A percentile compares a stretch with the other conserved stretches of the same genome.
Evolutionary conservation across 1,139 yeast species (phyloP).

Genomic region (Saccharomyces uvarum): DNA sequence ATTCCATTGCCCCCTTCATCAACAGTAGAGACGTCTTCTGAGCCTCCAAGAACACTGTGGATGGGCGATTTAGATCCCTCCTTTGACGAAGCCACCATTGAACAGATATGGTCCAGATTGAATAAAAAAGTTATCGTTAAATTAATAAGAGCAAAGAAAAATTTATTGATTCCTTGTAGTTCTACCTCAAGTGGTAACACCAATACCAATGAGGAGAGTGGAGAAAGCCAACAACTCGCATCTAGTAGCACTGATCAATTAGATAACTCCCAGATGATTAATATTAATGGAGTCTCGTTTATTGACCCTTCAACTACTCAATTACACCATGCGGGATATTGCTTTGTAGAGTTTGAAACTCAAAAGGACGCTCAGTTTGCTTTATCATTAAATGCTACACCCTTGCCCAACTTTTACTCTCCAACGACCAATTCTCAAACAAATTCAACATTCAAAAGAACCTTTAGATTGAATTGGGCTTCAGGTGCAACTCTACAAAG

Average conservation of each 20-base stretch:
- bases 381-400: slow-evolving; percentile 56
- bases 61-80: slow-evolving; percentile 91
- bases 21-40: slow-evolving; percentile 15
- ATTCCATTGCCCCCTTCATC: slow-evolving; percentile 12
- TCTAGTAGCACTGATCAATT: slow-evolving; percentile 3
- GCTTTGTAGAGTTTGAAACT: slow-evolving; percentile 74
- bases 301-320: slow-evolving; percentile 31
- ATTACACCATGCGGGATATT: slow-evolving; percentile 61
- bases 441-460: slow-evolving; percentile 32
- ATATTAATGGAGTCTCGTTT: slow-evolving; percentile 30
- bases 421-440: slow-evolving; percentile 19
- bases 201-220: slow-evolving; percentile 2
- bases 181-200: slow-evolving; percentile 9
- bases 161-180: slow-evolving; percentile 29
- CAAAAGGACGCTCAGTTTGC: slow-evolving; percentile 67
- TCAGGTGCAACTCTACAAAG: slow-evolving; percentile 51
- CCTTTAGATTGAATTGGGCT: slow-evolving; percentile 80
- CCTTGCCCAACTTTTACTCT: slow-evolving; percentile 53
- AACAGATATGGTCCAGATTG: slow-evolving; percentile 55
- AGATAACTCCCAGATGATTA: slow-evolving; percentile 16
- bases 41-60: slow-evolving; percentile 63
- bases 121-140: slow-evolving; percentile 49
- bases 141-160: slow-evolving; percentile 48
- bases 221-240: background rate
- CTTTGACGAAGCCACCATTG: slow-evolving; percentile 69